Evolutionary conservation across 164 flowering plant species (phyloP).

Genomic region (Magnolia sinica): DNA sequence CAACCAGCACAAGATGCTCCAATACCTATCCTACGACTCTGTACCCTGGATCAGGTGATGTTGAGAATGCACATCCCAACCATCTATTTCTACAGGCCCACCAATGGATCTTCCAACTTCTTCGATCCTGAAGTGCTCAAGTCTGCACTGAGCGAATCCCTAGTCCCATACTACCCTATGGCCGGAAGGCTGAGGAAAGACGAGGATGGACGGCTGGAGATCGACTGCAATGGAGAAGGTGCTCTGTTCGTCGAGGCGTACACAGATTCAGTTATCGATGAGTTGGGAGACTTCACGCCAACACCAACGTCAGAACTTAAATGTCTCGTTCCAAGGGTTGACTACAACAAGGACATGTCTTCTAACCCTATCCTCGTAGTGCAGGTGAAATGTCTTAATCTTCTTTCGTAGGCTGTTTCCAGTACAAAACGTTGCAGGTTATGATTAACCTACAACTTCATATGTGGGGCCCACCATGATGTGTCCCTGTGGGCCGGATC

Average conservation of each 20-base stretch:
- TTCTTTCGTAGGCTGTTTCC: not conserved
- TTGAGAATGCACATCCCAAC: not conserved
- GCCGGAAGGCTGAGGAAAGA: constrained; percentile 15
- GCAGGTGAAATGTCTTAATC: not conserved
- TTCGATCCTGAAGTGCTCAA: not conserved
- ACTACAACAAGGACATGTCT: not conserved
- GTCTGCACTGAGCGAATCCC: constrained; percentile 8
- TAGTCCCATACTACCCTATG: constrained; percentile 8
- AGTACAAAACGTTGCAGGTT: not conserved
- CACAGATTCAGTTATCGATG: not conserved
- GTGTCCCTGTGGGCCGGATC: not conserved
- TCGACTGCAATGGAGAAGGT: constrained; percentile 14
- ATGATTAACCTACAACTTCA: not conserved
- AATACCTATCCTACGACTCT: not conserved
- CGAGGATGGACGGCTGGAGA: constrained; percentile 2
- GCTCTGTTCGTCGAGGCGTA: constrained; percentile 6
- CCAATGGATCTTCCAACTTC: not conserved
- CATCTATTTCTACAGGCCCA: constrained; percentile 3
- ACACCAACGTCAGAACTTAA: not conserved
- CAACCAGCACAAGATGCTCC: constrained; percentile 7
- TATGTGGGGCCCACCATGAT: not conserved
- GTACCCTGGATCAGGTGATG: constrained; percentile 7
- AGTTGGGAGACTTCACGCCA: constrained; percentile 2
- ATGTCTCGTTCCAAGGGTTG: not conserved
- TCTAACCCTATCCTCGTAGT: not conserved